These are phyloP conservation scores for Chimonanthus praecox DNA, from an alignment of 164 flowering plant genomes.

Conservation along the genomic window DNA sequence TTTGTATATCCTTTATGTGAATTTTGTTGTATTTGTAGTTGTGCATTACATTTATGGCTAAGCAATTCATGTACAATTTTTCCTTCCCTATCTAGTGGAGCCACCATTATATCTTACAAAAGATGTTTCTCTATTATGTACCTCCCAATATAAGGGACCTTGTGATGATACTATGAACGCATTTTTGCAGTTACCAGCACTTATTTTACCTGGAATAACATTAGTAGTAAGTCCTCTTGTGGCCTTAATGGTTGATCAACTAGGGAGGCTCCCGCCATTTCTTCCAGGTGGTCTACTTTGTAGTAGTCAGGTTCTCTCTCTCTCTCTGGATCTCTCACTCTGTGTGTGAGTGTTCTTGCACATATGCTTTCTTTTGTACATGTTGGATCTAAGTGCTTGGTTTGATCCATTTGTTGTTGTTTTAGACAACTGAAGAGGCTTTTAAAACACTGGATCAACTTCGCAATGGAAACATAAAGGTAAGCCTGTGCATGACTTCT, in stretches of 20 bases:
- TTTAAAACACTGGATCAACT: slow-evolving; percentile 50
- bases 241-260: slow-evolving; percentile 96
- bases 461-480: slow-evolving; percentile 62
- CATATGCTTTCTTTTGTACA: not conserved
- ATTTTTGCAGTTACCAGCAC: slow-evolving; percentile 47
- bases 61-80: not conserved
- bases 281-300: slow-evolving; percentile 66
- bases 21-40: too few species aligned
- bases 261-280: slow-evolving; percentile 64
- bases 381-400: not conserved
- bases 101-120: too few species aligned
- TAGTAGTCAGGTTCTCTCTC: slow-evolving; percentile 64
- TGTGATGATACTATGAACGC: not conserved
- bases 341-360: not conserved
- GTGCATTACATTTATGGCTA: too few species aligned
- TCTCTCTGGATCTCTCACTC: not conserved
- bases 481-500: slow-evolving; percentile 8
- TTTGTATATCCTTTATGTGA: too few species aligned
- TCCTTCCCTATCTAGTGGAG: not conserved
- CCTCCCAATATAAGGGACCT: not conserved
- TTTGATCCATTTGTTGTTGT: slow-evolving; percentile 6
- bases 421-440: slow-evolving; percentile 70
- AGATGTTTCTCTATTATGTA: not conserved
- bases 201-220: slow-evolving; percentile 73
- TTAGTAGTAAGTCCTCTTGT: slow-evolving; percentile 88